Conservation (phyloP, 2,329 filamentous ascomycete species). For the Calonectria leucothoes region DNA sequence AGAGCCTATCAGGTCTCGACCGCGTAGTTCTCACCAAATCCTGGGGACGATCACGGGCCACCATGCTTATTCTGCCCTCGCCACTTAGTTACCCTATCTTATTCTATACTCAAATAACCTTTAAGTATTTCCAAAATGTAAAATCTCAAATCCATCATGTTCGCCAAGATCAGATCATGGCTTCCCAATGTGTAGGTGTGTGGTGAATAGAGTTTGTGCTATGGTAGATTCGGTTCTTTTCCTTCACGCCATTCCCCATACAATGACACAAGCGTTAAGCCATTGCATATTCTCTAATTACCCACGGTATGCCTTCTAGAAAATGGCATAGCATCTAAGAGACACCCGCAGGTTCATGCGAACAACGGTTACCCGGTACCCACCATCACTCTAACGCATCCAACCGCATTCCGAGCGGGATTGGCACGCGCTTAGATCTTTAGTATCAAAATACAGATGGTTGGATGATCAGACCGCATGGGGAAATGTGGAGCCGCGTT, state of each 20-base stretch:
- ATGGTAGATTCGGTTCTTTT: background rate
- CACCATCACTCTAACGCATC: background rate
- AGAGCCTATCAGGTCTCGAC: background rate
- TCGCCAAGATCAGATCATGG: background rate
- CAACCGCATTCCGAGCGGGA: background rate
- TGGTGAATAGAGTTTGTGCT: background rate
- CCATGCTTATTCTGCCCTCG: background rate
- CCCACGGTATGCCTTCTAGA: background rate
- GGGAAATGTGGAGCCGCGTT: background rate
- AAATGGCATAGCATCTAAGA: background rate
- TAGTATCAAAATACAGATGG: background rate
- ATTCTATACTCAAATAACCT: background rate
- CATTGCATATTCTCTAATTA: background rate
- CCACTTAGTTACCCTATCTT: background rate
- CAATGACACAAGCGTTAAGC: background rate
- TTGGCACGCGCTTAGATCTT: background rate
- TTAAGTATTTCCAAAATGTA: background rate
- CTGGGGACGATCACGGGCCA: background rate
- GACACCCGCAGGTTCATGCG: background rate
- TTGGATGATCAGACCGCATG: too few species aligned
- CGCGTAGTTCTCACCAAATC: background rate
- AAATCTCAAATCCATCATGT: background rate
- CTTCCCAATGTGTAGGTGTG: background rate
- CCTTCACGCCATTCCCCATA: background rate
- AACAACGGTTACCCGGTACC: background rate